Base-by-base conservation (phyloP, 2,329 filamentous ascomycete genomes). In the Botrytis pseudocinerea region DNA sequence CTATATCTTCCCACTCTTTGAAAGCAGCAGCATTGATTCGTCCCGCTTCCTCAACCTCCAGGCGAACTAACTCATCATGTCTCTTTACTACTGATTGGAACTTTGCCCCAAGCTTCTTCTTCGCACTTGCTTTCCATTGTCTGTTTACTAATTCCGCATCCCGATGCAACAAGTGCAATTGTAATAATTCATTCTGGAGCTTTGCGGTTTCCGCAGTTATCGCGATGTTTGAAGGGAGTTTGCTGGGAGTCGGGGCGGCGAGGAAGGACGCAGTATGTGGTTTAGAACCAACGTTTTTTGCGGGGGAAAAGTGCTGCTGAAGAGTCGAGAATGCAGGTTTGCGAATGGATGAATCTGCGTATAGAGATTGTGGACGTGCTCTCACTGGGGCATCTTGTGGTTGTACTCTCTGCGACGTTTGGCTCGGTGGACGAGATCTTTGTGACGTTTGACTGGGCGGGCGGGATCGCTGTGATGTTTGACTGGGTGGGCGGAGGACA, bases 251-350 rank as follows among this genome's bases (percentile, higher is more conserved):
- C 0, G 89, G 87, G 0, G 89, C 87, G 28, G 87, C 87, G 62
- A 90, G 85, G 81, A 85, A 86, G 59, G 85, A 84, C 22, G 88
- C 83, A 0, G 87, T 87, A n/a, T 88, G 83, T 8, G 90, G 88
- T 74, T 92, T 92, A 0, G 90, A 88, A 0, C 87, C 85, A 14
- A 85, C 82, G 6, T 84, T 84, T 78, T 91, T 91, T 62, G 87
- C 87, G 0, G 91, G 90, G 42, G 88, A 90, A 82, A 88, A 92
- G 82, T 92, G 89, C 76, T 92, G 90, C 76, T 92, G 90, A 57
- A 88, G 85, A 0, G 87, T 91, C 65, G 85, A 87, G 81, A 92
- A 92, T 18, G 77, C 74, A 32, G 80, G 80, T 73, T 75, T 76
- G 32, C 72, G 68, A 6, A 75, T 54, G 60, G 74, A 76, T 9